A percentile compares a stretch with the other conserved stretches of the same genome.
These are phyloP conservation scores for Ambrosiella cleistominuta DNA, from an alignment of 2,329 filamentous ascomycete genomes.

Conservation along the genomic window DNA sequence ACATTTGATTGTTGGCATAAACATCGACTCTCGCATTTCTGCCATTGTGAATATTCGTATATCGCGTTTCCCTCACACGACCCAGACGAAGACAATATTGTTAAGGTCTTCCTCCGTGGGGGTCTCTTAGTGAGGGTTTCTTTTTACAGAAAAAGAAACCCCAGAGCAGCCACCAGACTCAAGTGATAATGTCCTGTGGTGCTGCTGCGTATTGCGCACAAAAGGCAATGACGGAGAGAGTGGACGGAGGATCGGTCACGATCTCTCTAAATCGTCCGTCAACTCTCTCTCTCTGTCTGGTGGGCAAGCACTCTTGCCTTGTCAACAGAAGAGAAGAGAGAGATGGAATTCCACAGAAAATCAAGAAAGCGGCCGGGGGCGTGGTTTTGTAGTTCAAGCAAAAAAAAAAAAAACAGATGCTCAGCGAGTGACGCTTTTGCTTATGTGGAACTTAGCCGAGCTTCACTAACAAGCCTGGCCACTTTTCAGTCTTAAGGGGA, in stretches of 20 bases:
- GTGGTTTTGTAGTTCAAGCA: background rate
- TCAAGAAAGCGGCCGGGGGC: background rate
- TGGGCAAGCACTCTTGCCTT: background rate
- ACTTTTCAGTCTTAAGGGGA: no score
- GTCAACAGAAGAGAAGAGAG: background rate
- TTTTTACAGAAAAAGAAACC: background rate
- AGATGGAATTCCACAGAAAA: background rate
- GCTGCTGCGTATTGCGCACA: background rate
- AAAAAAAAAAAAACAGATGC: background rate
- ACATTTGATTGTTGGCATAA: slow-evolving; percentile 75
- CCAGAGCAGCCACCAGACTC: background rate
- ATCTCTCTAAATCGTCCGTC: background rate
- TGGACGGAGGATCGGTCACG: background rate
- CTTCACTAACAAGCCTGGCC: no score
- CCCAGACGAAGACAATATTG: background rate
- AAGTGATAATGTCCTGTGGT: background rate
- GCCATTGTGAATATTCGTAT: slow-evolving; percentile 8
- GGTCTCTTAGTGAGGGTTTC: background rate
- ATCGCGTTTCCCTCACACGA: background rate
- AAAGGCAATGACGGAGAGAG: background rate
- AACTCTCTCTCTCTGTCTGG: background rate
- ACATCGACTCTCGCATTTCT: slow-evolving; percentile 42
- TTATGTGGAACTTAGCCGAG: no score
- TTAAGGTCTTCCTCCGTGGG: background rate
- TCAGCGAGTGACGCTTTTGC: background rate